Evolutionary conservation across 2,329 filamentous ascomycete species (phyloP), one percentile per base, ranked within the genome.

Genomic region (Beauveria pseudobassiana): DNA sequence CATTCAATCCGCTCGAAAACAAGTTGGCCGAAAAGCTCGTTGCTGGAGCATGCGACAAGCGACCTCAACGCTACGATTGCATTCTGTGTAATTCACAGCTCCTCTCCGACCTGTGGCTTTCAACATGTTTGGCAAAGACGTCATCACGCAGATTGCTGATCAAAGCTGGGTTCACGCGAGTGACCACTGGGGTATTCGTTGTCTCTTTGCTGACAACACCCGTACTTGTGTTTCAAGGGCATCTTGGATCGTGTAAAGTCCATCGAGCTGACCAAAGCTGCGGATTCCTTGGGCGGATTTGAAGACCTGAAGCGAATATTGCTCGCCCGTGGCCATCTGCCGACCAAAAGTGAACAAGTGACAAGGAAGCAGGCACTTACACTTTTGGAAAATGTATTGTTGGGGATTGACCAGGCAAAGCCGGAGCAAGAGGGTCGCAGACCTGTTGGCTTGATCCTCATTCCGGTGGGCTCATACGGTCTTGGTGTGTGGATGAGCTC

Each of bases 391-490:
- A 64, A 70, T 2, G 68, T 77, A 40, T 65, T 83, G 50, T 64
- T 76, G 51, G 73, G 80, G 49, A 63, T 70, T 8, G 67, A 66
- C 55, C 57, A 61, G 5, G 38, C 53, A 12, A 42, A 46, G 16
- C 14, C 59, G 14, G 63, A 66, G 3, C 34, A 48, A 2, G 62
- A 67, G 38, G 42, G 46, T 3, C 65, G 67, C 34, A 57, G 46
- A 64, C 64, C 71, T 22, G 68, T 71, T 8, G 67, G 69, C 2
- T 69, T 87, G 43, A 73, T 85, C 1, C 68, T 89, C 8, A 77
- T 84, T 6, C 78, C 86, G 0, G 84, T 88, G n/a, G 87, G 87
- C 0, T 89, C 87, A 0, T 88, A 86, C 67, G 83, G 82, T 3
- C 73, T 89, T 3, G 82, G 81, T 10, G 81, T 86, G 3, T 88